phyloP scores from a whole-genome alignment of 305 asterid genomes.

The Petunia hybrid region DNA sequence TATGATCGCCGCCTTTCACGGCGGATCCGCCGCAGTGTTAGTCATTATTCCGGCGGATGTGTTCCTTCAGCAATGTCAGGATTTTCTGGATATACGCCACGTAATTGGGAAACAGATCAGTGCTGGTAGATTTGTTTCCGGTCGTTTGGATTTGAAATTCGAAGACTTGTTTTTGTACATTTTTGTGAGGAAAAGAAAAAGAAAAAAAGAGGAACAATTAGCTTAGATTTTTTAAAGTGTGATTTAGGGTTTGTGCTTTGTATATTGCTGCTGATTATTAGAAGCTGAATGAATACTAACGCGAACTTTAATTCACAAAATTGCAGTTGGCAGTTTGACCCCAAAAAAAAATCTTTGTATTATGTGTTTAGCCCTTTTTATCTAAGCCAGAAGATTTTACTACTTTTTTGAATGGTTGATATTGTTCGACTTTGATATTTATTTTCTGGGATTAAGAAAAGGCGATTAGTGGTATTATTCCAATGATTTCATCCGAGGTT shows the following conservation, averaged over 20 bases:
- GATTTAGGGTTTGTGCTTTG: background rate
- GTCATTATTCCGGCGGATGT: conserved; percentile 33
- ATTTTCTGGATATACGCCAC: conserved; percentile 29
- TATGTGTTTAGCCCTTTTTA: too few relatives aligned
- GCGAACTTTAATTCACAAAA: background rate
- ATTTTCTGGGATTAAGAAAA: background rate
- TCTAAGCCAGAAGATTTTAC: background rate
- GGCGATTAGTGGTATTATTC: background rate
- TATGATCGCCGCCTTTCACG: conserved; percentile 46
- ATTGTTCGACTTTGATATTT: background rate
- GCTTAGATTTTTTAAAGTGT: background rate
- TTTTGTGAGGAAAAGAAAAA: background rate
- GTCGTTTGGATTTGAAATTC: background rate
- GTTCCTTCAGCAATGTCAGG: conserved; percentile 33
- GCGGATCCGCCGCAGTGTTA: background rate
- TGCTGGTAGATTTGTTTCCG: conserved; percentile 47
- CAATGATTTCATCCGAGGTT: background rate
- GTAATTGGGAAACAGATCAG: conserved; percentile 66
- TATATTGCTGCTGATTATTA: conserved; percentile 8
- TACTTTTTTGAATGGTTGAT: background rate
- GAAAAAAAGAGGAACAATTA: background rate
- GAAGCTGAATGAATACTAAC: background rate
- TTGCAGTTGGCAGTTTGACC: background rate
- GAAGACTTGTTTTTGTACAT: background rate
- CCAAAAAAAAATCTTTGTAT: too few relatives aligned